Conservation (phyloP, 345 rosid genomes). For the Pelargonium nanum region DNA sequence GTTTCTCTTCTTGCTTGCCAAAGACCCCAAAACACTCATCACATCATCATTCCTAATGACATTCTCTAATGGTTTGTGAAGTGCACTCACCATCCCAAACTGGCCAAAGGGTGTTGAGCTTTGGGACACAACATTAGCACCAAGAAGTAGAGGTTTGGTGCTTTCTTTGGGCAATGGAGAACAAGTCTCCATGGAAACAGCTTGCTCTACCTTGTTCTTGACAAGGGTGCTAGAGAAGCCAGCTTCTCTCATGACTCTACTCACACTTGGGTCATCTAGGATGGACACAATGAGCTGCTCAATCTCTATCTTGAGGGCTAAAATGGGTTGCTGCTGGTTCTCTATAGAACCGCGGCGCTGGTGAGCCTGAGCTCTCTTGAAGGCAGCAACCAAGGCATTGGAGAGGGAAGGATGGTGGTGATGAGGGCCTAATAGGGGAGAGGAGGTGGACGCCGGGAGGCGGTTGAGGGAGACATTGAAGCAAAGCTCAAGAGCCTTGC, state of each 20-base stretch:
- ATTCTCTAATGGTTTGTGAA: slow-evolving; percentile 18
- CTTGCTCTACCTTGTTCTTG: slow-evolving; percentile 46
- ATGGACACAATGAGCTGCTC: slow-evolving; percentile 57
- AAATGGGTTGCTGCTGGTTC: slow-evolving; percentile 68
- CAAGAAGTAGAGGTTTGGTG: slow-evolving; percentile 15
- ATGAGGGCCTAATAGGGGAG: slow-evolving; percentile 41
- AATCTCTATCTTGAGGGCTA: slow-evolving; percentile 58
- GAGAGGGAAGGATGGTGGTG: slow-evolving; percentile 43
- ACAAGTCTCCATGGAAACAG: slow-evolving; percentile 41
- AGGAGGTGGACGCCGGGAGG: slow-evolving; percentile 54
- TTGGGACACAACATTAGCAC: slow-evolving; percentile 1
- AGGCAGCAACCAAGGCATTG: slow-evolving; percentile 65
- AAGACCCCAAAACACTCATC: slow-evolving; percentile 26
- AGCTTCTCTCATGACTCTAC: slow-evolving; percentile 76
- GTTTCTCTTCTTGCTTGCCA: slow-evolving; percentile 36
- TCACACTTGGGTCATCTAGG: slow-evolving; percentile 70
- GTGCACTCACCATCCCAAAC: slow-evolving; percentile 11
- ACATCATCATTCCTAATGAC: slow-evolving; percentile 26
- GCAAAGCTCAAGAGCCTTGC: slow-evolving; percentile 68
- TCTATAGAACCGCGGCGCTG: slow-evolving; percentile 67
- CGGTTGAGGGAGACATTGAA: slow-evolving; percentile 70
- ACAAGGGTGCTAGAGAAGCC: slow-evolving; percentile 66
- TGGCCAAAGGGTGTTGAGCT: slow-evolving; percentile 17
- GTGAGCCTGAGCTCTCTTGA: slow-evolving; percentile 74
- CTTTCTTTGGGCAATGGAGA: slow-evolving; percentile 24